Evolutionary conservation across 805 yeast genomes (phyloP), one percentile per base, ranked within the genome.

Genomic region (Clavispora vitiphila): DNA sequence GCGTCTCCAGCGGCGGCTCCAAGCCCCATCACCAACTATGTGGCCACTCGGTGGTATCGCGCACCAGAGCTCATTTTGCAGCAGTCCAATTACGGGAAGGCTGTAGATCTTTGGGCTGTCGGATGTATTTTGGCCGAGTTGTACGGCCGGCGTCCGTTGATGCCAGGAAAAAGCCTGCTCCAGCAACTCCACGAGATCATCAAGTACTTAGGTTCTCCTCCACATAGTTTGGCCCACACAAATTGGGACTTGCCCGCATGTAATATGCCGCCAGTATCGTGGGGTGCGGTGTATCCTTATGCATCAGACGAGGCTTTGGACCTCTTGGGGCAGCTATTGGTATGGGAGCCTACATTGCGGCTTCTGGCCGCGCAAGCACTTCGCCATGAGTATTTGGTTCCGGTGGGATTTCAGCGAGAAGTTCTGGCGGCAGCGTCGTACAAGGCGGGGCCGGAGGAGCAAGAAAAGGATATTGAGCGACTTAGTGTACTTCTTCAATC

Each of bases 21-120:
- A 5, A 48, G 43, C 27, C 70, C 76, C 12, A 85, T 86, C 21
- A 86, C 95, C 9, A 82, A 80, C 51, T 90, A 90, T 57, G 96
- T 90, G 19, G 96, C 96, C 0, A 90, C 97, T 0, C 67, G 97
- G 43, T 90, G 96, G 96, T 90, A 90, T 56, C 71, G 98, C 35
- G 96, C 97, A 0, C 98, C 98, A 0, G 98, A 90, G 55, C 69
- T 90, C 37, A 77, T 90, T 34, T 61, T 89, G 25, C 74, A 85
- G 9, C 71, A 75, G 42, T 73, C 70, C 39, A 55, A 51, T 14
- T 87, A 87, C 56, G 74, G 80, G 3, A 83, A 83, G 41, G 60
- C 74, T 19, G 83, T 90, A 36, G 98, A 90, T 60, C 71, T 90
- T 69, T 90, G 98, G 98, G 89, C 96, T 0, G 78, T 83, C 8